Evolutionary conservation across 2,329 filamentous ascomycete species (phyloP).

Genomic region (Colletotrichum nymphaeae): DNA sequence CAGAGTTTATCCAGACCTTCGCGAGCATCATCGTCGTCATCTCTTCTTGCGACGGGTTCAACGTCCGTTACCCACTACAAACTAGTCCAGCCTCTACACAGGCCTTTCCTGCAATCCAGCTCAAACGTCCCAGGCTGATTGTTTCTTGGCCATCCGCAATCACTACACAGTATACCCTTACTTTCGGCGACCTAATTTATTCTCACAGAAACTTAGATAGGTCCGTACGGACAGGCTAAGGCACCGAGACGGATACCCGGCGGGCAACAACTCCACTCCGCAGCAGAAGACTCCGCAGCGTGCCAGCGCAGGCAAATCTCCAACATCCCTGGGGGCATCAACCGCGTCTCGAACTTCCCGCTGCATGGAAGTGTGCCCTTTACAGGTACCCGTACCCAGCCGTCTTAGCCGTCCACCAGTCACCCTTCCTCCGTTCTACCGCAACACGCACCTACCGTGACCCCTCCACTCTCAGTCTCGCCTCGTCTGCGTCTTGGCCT

Average conservation of each 20-base stretch:
- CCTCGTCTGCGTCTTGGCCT: slow-evolving; percentile 4
- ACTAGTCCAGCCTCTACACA: not conserved
- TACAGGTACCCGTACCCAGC: slow-evolving; percentile 28
- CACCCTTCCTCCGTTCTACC: not conserved
- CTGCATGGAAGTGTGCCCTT: not conserved
- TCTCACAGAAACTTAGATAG: not conserved
- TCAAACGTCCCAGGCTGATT: not conserved
- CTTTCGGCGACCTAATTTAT: not conserved
- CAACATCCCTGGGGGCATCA: not conserved
- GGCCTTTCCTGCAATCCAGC: not conserved
- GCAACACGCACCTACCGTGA: not conserved
- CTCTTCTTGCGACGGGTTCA: not conserved
- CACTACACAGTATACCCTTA: not conserved
- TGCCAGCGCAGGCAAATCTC: not conserved
- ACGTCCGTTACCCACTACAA: not conserved
- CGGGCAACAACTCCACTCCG: not conserved
- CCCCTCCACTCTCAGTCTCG: not conserved
- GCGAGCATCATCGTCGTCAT: not conserved
- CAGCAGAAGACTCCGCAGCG: not conserved
- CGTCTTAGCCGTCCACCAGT: slow-evolving; percentile 18
- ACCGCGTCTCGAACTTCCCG: not conserved
- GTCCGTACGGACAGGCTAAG: not conserved
- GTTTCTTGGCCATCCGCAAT: not conserved
- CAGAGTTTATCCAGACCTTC: not conserved
- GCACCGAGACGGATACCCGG: not conserved